These are phyloP conservation scores for Fusarium globosum DNA, from an alignment of 2,329 filamentous ascomycete species.

Conservation along the genomic window DNA sequence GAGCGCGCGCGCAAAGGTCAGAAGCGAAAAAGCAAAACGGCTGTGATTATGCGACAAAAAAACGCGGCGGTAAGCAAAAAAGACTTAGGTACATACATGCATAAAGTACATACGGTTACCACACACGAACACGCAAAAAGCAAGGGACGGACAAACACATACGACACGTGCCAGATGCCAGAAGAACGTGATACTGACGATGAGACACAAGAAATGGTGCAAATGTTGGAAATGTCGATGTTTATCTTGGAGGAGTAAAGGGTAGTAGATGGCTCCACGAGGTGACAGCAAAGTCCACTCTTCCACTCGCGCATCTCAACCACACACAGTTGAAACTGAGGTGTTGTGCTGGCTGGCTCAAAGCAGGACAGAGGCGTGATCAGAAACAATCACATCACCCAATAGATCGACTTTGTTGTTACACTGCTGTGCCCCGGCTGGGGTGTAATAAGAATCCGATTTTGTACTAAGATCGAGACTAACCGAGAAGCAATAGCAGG, in stretches of 20 bases:
- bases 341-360: slow-evolving; percentile 23
- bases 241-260: background rate
- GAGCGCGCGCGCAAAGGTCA: background rate
- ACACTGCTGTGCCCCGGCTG: slow-evolving; percentile 31
- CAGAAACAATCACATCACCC: slow-evolving; percentile 26
- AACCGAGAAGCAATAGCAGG: background rate
- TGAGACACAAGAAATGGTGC: background rate
- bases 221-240: slow-evolving; percentile 3
- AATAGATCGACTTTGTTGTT: slow-evolving; percentile 33
- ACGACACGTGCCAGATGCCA: slow-evolving; percentile 27
- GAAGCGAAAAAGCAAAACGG: background rate
- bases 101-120: background rate
- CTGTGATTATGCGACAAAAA: slow-evolving; percentile 21
- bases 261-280: background rate
- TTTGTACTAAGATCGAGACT: slow-evolving; percentile 4
- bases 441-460: background rate
- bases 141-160: slow-evolving; percentile 18
- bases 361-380: slow-evolving; percentile 35
- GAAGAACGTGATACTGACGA: slow-evolving; percentile 22
- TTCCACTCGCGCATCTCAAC: background rate
- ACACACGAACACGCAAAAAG: background rate
- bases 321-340: slow-evolving; percentile 13
- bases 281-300: background rate
- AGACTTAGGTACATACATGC: background rate
- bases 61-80: slow-evolving; percentile 5